A percentile compares a stretch with the other conserved stretches of the same genome.
phyloP scores from a whole-genome alignment of 2,329 filamentous ascomycete genomes.

The Colletotrichum sublineola region DNA sequence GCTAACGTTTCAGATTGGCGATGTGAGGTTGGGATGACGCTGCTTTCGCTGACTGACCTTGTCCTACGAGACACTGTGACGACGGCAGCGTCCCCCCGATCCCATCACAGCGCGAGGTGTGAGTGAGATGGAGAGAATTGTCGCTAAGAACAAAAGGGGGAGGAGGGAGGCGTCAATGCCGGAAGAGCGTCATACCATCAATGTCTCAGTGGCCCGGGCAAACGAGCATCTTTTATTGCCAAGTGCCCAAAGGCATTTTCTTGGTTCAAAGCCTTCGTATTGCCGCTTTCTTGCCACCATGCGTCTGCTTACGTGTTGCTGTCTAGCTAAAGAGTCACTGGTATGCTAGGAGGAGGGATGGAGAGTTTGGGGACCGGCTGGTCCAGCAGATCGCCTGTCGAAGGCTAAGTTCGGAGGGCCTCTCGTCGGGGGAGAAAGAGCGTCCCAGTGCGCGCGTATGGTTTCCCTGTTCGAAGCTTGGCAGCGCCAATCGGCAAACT shows the following conservation, averaged over 20 bases:
- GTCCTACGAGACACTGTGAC: constrained; percentile 20
- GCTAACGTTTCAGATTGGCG: constrained; percentile 39
- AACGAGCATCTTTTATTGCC: neutral
- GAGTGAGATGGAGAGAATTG: constrained; percentile 23
- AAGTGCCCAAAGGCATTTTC: neutral
- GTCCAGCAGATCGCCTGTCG: constrained; percentile 11
- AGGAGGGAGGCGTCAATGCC: constrained; percentile 1
- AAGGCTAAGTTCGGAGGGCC: constrained; percentile 16
- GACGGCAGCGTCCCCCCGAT: constrained; percentile 30
- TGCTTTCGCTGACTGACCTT: constrained; percentile 13
- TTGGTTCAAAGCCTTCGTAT: neutral
- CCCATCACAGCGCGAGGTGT: neutral
- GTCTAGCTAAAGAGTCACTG: constrained; percentile 5
- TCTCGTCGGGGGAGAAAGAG: constrained; percentile 11
- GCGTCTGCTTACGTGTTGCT: constrained; percentile 12
- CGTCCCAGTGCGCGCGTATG: constrained; percentile 22
- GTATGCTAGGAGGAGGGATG: constrained; percentile 29
- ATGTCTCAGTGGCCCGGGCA: constrained; percentile 8
- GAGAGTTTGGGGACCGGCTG: constrained; percentile 1
- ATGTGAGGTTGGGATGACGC: constrained; percentile 32
- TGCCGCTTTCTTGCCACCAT: neutral
- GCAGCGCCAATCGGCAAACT: constrained; percentile 28
- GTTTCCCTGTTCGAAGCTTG: constrained; percentile 16
- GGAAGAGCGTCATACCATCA: constrained; percentile 20
- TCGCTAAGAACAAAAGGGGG: neutral